Conservation (phyloP, 768 basidiomycete genomes). For the Amanita fuliginea region DNA sequence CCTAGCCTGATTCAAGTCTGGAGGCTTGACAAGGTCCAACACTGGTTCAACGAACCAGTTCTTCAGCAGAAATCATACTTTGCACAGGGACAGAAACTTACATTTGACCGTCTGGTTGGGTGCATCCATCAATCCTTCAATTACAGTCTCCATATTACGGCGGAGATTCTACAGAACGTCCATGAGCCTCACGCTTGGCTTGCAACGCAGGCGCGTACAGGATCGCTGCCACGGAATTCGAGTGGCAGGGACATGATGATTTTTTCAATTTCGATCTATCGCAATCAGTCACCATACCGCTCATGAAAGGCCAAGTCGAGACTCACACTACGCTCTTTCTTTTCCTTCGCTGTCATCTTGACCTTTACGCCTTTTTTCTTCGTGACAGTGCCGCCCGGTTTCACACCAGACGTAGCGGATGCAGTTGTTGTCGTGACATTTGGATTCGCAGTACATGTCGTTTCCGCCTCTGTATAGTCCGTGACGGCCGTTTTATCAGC, state of each 20-base stretch:
- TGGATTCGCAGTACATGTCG: conserved; percentile 21
- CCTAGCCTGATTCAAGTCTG: conserved; percentile 80
- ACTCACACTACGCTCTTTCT: conserved; percentile 67
- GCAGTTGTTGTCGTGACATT: conserved; percentile 18
- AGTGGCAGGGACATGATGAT: conserved; percentile 71
- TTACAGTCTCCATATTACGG: conserved; percentile 69
- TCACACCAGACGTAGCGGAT: conserved; percentile 22
- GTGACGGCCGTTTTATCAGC: conserved; percentile 31
- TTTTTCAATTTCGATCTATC: conserved; percentile 52
- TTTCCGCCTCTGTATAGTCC: conserved; percentile 28
- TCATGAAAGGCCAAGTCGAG: neutral
- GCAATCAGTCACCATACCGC: neutral
- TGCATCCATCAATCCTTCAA: conserved; percentile 64
- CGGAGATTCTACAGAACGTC: conserved; percentile 45
- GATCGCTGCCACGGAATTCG: conserved; percentile 85
- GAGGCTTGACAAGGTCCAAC: conserved; percentile 61
- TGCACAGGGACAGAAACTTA: conserved; percentile 19
- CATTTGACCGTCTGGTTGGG: conserved; percentile 50
- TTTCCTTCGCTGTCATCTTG: conserved; percentile 70
- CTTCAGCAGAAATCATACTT: neutral
- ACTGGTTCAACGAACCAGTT: conserved; percentile 36
- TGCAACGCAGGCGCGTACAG: conserved; percentile 33
- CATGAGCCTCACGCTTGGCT: neutral
- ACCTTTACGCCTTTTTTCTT: conserved; percentile 55
- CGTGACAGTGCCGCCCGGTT: conserved; percentile 24